Evolutionary conservation across 352 stramenopile genomes (phyloP).

Genomic region (Globisporangium nodosum): DNA sequence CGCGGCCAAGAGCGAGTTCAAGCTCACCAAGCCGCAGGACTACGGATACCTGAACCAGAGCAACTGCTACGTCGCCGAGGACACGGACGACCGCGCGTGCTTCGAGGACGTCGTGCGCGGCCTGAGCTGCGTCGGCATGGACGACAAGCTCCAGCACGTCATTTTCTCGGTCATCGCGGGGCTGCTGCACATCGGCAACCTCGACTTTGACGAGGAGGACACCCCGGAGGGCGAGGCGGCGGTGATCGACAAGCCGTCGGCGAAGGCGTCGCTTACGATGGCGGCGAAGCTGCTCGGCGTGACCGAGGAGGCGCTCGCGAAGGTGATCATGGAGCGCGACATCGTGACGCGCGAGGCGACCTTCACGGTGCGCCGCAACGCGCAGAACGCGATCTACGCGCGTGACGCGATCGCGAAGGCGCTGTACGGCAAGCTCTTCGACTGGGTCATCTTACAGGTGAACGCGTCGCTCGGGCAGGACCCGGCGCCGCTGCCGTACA

Average conservation of each 20-base stretch:
- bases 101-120: conserved; percentile 68
- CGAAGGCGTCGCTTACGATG: conserved; percentile 49
- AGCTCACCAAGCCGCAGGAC: conserved; percentile 74
- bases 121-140: conserved; percentile 75
- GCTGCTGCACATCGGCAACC: conserved; percentile 95
- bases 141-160: conserved; percentile 52
- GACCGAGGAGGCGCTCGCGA: conserved; percentile 46
- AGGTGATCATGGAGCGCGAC: conserved; percentile 83
- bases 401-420: conserved; percentile 92
- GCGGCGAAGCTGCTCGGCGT: conserved; percentile 69
- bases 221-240: conserved; percentile 72
- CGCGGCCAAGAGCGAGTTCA: conserved; percentile 46
- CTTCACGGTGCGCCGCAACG: conserved; percentile 78
- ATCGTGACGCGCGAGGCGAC: conserved; percentile 83
- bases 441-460: conserved; percentile 90
- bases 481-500: conserved; percentile 74
- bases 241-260: conserved; percentile 63
- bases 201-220: conserved; percentile 91
- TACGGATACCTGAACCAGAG: conserved; percentile 94
- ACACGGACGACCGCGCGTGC: conserved; percentile 88
- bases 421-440: conserved; percentile 91
- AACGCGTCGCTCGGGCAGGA: conserved; percentile 86
- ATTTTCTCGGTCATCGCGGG: conserved; percentile 92
- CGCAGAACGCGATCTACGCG: conserved; percentile 80
- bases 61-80: conserved; percentile 89